Conservation (phyloP, 2,329 filamentous ascomycete genomes). For the Nemania bipapillata region DNA sequence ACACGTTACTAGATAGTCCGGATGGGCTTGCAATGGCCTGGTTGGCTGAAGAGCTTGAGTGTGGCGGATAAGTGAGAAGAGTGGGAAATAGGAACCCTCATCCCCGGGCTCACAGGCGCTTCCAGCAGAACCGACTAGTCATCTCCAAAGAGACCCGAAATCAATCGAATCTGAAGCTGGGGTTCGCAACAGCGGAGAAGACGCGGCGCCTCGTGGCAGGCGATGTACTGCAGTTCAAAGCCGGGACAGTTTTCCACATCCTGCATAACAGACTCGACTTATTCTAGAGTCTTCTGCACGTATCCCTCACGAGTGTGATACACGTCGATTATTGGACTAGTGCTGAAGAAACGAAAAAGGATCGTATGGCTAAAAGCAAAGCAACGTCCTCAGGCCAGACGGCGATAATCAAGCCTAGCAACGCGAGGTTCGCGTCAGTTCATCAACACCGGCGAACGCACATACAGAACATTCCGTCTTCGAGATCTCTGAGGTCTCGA, state of each 20-base stretch:
- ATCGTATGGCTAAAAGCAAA: slow-evolving; percentile 10
- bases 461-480: slow-evolving; percentile 24
- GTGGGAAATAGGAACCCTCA: slow-evolving; percentile 22
- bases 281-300: slow-evolving; percentile 2
- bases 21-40: neutral
- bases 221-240: slow-evolving; percentile 30
- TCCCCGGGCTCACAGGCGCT: slow-evolving; percentile 37
- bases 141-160: slow-evolving; percentile 34
- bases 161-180: slow-evolving; percentile 37
- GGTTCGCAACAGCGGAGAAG: slow-evolving; percentile 38
- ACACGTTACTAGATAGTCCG: slow-evolving; percentile 1
- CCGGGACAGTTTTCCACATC: slow-evolving; percentile 20
- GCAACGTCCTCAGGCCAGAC: slow-evolving; percentile 11
- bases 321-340: slow-evolving; percentile 22
- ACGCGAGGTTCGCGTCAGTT: slow-evolving; percentile 33
- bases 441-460: slow-evolving; percentile 32
- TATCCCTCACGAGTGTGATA: slow-evolving; percentile 12
- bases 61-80: neutral
- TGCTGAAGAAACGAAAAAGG: slow-evolving; percentile 14
- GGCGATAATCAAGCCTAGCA: slow-evolving; percentile 26
- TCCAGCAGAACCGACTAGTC: slow-evolving; percentile 37
- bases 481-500: slow-evolving; percentile 36
- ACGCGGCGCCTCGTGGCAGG: slow-evolving; percentile 28
- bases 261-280: slow-evolving; percentile 23
- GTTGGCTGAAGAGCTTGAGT: slow-evolving; percentile 2